Base-by-base conservation (phyloP, 345 rosid species). In the Punica granatum region DNA sequence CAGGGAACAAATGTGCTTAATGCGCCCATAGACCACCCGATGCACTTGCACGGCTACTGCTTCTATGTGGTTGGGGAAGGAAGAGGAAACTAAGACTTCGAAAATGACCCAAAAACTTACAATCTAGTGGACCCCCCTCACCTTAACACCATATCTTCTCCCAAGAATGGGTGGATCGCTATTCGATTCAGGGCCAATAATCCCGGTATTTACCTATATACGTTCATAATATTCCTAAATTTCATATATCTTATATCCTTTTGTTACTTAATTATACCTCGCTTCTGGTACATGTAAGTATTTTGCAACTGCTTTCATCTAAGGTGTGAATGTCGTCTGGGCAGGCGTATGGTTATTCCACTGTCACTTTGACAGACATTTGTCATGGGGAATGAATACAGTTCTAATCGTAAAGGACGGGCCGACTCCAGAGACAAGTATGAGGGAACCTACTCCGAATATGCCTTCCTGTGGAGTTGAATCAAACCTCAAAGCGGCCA, bases 1-100 rank as follows among this genome's bases (percentile, higher is more conserved):
- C 81, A 77, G 39, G 75, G 73, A 8, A 81, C 81, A 23, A 81
- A 73, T 7, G 34, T 75, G 70, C 42, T 70, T 1, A 9, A 66
- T 30, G 77, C 70, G 0, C 54, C 65, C 1, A 15, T 36, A n/a
- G 76, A 61, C n/a, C 84, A 73, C 67, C 81, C 84, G 3, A 70
- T 81, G 77, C 84, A 71, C 36, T 37, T 71, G 34, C 70, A 71
- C 26, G 74, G 74, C 32, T 66, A 71, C 23, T 56, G 37, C 15
- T 65, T 66, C 28, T 71, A 65, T 19, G 69, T 71, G 11, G 49
- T 71, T 1, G 70, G 66, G 11, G 25, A 54, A 0, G 74, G 70
- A 10, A 32, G 25, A 3, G 69, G 65, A 8, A 49, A 65, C 41
- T 71, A 64, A 43, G n/a, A 71, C 28, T 4, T n/a, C 11, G 66